phyloP scores from a whole-genome alignment of 768 basidiomycete genomes.

The Termitomyces sp. region DNA sequence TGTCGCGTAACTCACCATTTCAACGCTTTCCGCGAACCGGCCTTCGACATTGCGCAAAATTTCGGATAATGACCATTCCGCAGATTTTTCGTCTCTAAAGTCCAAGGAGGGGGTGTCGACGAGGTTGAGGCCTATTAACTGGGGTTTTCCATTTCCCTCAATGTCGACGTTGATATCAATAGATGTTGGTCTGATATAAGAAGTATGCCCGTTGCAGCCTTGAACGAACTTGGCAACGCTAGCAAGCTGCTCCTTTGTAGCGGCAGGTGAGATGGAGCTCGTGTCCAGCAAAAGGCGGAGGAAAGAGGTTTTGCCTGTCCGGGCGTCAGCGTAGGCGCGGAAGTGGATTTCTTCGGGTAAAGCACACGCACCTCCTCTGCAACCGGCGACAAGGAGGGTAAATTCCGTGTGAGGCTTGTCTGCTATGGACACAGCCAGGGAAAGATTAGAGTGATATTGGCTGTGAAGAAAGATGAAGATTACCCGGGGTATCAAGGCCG shows the following conservation, averaged over 20 bases:
- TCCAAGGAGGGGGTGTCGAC: conserved; percentile 83
- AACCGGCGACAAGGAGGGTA: conserved; percentile 79
- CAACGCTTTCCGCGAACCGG: conserved; percentile 66
- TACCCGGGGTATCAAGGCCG: conserved; percentile 33
- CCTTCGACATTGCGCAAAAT: conserved; percentile 69
- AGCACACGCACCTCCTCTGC: conserved; percentile 52
- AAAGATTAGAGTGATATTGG: conserved; percentile 14
- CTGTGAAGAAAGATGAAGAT: conserved; percentile 13
- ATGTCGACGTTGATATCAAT: conserved; percentile 64
- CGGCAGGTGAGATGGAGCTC: conserved; percentile 54
- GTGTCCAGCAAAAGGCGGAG: conserved; percentile 84
- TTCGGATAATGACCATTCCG: conserved; percentile 61
- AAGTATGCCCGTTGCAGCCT: conserved; percentile 64
- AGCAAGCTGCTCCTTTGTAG: conserved; percentile 70
- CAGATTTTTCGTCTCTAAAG: conserved; percentile 56
- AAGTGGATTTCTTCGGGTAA: conserved; percentile 9
- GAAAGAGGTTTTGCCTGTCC: conserved; percentile 78
- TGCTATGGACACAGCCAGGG: conserved; percentile 15
- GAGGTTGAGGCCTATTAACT: conserved; percentile 58
- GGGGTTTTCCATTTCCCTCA: conserved; percentile 38
- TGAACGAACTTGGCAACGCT: conserved; percentile 81
- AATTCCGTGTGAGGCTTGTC: conserved; percentile 34
- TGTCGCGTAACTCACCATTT: conserved; percentile 56
- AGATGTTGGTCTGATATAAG: conserved; percentile 64
- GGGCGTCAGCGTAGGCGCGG: conserved; percentile 22